These are phyloP conservation scores for Babesia bigemina DNA, from an alignment of 169 alveolate genomes.

Conservation along the genomic window DNA sequence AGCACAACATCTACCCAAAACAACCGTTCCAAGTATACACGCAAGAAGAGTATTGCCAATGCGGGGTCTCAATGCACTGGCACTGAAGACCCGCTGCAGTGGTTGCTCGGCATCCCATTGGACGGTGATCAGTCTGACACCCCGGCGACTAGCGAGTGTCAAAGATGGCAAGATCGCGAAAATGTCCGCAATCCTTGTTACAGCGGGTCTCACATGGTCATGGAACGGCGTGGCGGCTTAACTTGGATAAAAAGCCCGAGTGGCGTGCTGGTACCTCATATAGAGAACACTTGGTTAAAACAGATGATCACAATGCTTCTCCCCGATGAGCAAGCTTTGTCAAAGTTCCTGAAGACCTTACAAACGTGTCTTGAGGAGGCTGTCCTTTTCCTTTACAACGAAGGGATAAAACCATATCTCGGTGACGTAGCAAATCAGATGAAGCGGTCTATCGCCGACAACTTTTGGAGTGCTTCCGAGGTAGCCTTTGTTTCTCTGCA, in stretches of 20 bases:
- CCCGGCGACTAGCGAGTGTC: background rate
- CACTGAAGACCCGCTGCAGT: background rate
- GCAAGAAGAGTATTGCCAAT: background rate
- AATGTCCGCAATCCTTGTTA: background rate
- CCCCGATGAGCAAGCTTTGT: slow-evolving; percentile 59
- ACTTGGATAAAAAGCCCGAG: slow-evolving; percentile 69
- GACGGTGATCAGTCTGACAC: too few relatives aligned
- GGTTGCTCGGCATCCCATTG: too few relatives aligned
- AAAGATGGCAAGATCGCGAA: slow-evolving; percentile 11
- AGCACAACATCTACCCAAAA: background rate
- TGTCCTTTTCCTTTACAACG: slow-evolving; percentile 72
- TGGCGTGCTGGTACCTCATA: slow-evolving; percentile 67
- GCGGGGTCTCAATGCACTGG: background rate
- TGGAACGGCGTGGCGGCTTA: slow-evolving; percentile 76
- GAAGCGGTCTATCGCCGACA: slow-evolving; percentile 77
- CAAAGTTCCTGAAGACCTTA: slow-evolving; percentile 61
- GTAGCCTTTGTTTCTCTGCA: slow-evolving; percentile 76
- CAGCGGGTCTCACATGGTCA: slow-evolving; percentile 8
- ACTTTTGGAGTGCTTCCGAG: slow-evolving; percentile 81
- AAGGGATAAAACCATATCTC: slow-evolving; percentile 77
- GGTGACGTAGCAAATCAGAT: slow-evolving; percentile 82
- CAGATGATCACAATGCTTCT: slow-evolving; percentile 68
- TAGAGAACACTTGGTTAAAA: slow-evolving; percentile 79
- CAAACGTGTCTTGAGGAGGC: slow-evolving; percentile 72
- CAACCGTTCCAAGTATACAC: background rate